Conservation (phyloP, 441 rosid species). For the Erysimum pusillum region DNA sequence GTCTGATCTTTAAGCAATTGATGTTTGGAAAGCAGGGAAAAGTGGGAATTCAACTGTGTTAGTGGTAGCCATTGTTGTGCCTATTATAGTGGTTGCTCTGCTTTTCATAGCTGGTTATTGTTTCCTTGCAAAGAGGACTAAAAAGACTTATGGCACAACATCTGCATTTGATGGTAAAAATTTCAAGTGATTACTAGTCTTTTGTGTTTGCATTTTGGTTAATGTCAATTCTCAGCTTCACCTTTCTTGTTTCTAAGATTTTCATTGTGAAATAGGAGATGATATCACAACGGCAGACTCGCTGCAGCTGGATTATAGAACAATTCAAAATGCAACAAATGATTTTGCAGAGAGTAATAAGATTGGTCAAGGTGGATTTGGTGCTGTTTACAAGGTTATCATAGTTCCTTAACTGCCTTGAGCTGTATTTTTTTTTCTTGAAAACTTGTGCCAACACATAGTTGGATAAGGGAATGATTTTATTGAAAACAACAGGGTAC, state of each 20-base stretch:
- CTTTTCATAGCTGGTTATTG: slow-evolving; percentile 35
- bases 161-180: slow-evolving; percentile 35
- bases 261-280: slow-evolving; percentile 37
- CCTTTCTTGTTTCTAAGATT: background rate
- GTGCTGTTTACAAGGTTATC: slow-evolving; percentile 54
- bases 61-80: slow-evolving; percentile 31
- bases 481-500: slow-evolving; percentile 48
- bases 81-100: slow-evolving; percentile 18
- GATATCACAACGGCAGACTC: slow-evolving; percentile 45
- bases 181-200: background rate
- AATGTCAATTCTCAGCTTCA: background rate
- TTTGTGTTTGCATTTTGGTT: background rate
- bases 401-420: background rate
- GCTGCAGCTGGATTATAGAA: slow-evolving; percentile 50
- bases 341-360: slow-evolving; percentile 45
- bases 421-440: background rate
- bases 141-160: slow-evolving; percentile 3
- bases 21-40: slow-evolving; percentile 31
- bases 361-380: slow-evolving; percentile 61
- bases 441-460: background rate
- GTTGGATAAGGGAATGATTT: background rate
- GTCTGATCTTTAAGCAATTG: background rate
- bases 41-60: background rate
- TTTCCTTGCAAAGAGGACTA: slow-evolving; percentile 31
- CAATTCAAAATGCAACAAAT: slow-evolving; percentile 51